Conservation (phyloP, 495 filamentous ascomycete genomes). For the Xylaria cubensis region DNA sequence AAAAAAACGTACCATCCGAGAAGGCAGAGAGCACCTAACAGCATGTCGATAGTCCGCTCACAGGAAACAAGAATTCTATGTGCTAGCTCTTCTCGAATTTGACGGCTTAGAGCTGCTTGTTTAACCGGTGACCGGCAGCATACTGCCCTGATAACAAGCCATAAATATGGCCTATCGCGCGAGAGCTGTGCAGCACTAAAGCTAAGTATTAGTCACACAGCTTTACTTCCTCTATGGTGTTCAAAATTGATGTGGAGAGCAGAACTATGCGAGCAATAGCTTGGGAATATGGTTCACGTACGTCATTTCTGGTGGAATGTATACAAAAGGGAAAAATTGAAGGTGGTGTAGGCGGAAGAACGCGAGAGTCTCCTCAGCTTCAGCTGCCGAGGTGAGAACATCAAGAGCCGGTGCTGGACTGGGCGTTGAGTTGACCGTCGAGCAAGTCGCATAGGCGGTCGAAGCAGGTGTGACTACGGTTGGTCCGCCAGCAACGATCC, state of each 20-base stretch:
- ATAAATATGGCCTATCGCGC: conserved; percentile 52
- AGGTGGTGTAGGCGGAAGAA: conserved; percentile 40
- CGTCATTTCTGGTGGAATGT: conserved; percentile 37
- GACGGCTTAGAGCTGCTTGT: conserved; percentile 44
- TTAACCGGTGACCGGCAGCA: conserved; percentile 42
- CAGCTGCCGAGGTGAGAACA: conserved; percentile 29
- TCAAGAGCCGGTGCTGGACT: conserved; percentile 35
- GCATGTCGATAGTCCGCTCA: conserved; percentile 55
- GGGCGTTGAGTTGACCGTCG: conserved; percentile 30
- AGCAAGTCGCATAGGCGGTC: conserved; percentile 18
- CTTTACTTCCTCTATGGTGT: background rate
- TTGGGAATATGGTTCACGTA: conserved; percentile 28
- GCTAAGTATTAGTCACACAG: conserved; percentile 22
- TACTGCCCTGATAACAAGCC: conserved; percentile 56
- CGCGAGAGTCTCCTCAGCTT: conserved; percentile 37
- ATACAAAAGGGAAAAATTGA: conserved; percentile 44
- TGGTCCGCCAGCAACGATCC: background rate
- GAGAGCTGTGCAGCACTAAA: conserved; percentile 37
- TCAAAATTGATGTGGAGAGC: background rate
- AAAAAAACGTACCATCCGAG: conserved; percentile 50
- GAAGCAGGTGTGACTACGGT: conserved; percentile 10
- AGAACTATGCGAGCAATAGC: background rate
- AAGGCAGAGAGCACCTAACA: conserved; percentile 56
- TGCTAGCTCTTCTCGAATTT: conserved; percentile 48
- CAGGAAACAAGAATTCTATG: conserved; percentile 51